Evolutionary conservation across 2,329 filamentous ascomycete species (phyloP).

Genomic region (Stagonosporopsis rhizophila): DNA sequence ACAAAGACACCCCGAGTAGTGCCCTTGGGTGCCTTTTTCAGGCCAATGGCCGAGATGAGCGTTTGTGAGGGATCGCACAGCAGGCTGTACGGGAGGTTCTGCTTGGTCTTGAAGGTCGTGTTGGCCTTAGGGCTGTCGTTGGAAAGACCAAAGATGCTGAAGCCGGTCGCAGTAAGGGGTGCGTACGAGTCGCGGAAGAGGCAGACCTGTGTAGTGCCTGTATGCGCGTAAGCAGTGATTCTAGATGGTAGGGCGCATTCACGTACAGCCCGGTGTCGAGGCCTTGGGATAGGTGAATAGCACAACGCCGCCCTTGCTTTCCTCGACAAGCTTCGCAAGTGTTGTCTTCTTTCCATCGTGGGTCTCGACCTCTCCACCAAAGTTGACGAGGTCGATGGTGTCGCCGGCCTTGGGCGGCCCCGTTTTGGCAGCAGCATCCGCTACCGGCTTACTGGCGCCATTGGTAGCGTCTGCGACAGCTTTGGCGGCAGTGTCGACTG

Average conservation of each 20-base stretch:
- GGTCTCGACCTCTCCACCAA: conserved; percentile 77
- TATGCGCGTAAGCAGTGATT: conserved; percentile 19
- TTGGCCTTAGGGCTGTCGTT: conserved; percentile 89
- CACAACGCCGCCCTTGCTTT: conserved; percentile 85
- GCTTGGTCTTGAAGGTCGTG: conserved; percentile 89
- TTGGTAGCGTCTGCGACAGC: conserved; percentile 41
- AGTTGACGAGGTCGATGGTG: conserved; percentile 60
- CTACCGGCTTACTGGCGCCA: conserved; percentile 37
- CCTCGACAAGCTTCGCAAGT: conserved; percentile 79
- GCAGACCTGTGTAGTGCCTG: conserved; percentile 92
- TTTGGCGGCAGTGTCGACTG: conserved; percentile 43
- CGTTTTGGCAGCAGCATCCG: conserved; percentile 10
- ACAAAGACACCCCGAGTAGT: conserved; percentile 89
- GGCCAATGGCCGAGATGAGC: conserved; percentile 84
- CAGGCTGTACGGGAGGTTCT: conserved; percentile 85
- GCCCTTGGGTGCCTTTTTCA: conserved; percentile 83
- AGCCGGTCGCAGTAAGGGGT: conserved; percentile 76
- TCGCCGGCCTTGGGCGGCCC: conserved; percentile 56
- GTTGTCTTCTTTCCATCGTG: conserved; percentile 83
- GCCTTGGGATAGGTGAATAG: conserved; percentile 96
- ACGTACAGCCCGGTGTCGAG: conserved; percentile 91
- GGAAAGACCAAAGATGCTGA: conserved; percentile 89
- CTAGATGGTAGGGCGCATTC: background rate
- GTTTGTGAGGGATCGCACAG: conserved; percentile 80
- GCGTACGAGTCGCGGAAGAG: conserved; percentile 88